Percentiles rank a stretch among this genome's conserved stretches.
Evolutionary conservation across 192 early-diverging fungal species (phyloP).

Genomic region (Dissophora ornata): DNA sequence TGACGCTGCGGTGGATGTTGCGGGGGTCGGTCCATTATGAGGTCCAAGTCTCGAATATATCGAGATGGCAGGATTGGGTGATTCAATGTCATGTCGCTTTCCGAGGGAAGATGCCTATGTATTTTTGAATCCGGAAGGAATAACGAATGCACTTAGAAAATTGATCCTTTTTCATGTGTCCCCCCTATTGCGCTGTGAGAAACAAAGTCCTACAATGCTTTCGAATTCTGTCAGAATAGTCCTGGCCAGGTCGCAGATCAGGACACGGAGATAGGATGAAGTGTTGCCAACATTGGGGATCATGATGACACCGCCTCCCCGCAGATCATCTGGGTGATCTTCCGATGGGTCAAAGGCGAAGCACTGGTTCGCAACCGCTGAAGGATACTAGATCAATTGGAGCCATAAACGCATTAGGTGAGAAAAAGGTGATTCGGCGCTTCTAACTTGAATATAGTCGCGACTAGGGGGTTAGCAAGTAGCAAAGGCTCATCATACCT

Average conservation of each 20-base stretch:
- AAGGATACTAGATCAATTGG: slow-evolving; percentile 84
- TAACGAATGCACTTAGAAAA: too few relatives aligned
- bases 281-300: slow-evolving; percentile 85
- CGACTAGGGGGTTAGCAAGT: too few relatives aligned
- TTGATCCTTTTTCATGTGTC: background rate
- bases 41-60: slow-evolving; percentile 25
- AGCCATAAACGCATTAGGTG: too few relatives aligned
- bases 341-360: slow-evolving; percentile 88
- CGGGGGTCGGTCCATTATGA: slow-evolving; percentile 23
- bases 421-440: background rate
- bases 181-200: background rate
- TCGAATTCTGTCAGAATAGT: slow-evolving; percentile 77
- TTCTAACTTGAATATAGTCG: too few relatives aligned
- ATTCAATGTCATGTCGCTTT: slow-evolving; percentile 66
- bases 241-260: slow-evolving; percentile 84
- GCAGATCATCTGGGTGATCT: slow-evolving; percentile 75
- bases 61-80: slow-evolving; percentile 46
- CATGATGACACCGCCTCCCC: slow-evolving; percentile 74
- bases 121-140: too few relatives aligned
- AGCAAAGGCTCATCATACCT: slow-evolving; percentile 57
- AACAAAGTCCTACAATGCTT: slow-evolving; percentile 60
- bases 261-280: slow-evolving; percentile 77
- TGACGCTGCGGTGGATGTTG: slow-evolving; percentile 3
- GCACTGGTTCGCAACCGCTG: slow-evolving; percentile 75
- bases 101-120: slow-evolving; percentile 69